These are phyloP conservation scores for Zygosaccharomyces bisporus DNA, from an alignment of 805 yeast genomes.

Conservation along the genomic window DNA sequence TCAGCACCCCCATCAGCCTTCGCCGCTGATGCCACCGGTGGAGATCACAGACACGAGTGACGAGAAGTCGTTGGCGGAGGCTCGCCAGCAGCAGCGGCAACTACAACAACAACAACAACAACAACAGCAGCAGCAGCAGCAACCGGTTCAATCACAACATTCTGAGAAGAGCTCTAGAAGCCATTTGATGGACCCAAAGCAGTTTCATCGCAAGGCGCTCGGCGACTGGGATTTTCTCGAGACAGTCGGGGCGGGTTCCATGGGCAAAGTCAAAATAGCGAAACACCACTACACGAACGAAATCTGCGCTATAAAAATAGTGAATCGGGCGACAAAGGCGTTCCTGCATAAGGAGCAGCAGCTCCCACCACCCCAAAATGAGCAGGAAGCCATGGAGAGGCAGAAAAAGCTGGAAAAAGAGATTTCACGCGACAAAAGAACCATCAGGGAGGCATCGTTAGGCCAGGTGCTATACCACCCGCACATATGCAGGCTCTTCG, in stretches of 20 bases:
- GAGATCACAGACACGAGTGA: constrained; percentile 18
- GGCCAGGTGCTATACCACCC: constrained; percentile 90
- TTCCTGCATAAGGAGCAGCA: constrained; percentile 68
- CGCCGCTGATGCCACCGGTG: constrained; percentile 26
- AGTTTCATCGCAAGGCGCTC: constrained; percentile 77
- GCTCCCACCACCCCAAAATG: constrained; percentile 61
- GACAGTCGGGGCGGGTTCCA: constrained; percentile 96
- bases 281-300: constrained; percentile 76
- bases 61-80: constrained; percentile 6
- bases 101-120: constrained; percentile 11
- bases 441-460: constrained; percentile 91
- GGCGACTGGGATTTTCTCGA: constrained; percentile 97
- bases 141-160: constrained; percentile 18
- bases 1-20: constrained; percentile 16
- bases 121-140: constrained; percentile 4
- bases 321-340: constrained; percentile 79
- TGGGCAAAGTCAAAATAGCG: constrained; percentile 98
- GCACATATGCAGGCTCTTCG: constrained; percentile 84
- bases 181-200: constrained; percentile 26
- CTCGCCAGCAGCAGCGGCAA: constrained; percentile 13
- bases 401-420: constrained; percentile 76
- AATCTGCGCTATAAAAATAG: constrained; percentile 88
- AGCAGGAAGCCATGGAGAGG: constrained; percentile 54
- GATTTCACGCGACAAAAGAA: constrained; percentile 83
- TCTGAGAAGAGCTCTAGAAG: constrained; percentile 15